Evolutionary conservation across 495 filamentous ascomycete species (phyloP).

Genomic region (Penicillium maclennaniae): DNA sequence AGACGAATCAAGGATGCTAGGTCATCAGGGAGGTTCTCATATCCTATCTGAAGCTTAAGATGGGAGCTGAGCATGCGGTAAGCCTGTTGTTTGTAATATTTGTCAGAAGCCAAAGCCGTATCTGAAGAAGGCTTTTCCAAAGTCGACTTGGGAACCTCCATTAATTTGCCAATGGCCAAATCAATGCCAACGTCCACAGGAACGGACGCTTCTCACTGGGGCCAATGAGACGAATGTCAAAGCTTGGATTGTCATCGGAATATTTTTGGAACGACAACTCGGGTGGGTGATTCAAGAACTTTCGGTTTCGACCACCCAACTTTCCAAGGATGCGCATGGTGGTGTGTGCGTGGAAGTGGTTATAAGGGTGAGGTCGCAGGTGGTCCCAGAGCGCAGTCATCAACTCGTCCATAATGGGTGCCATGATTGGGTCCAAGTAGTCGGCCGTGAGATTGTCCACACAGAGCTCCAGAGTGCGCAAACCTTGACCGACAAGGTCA

Average conservation of each 20-base stretch:
- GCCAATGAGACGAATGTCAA: slow-evolving; percentile 85
- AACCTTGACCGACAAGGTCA: slow-evolving; percentile 89
- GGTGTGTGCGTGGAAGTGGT: slow-evolving; percentile 94
- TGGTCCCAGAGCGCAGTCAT: slow-evolving; percentile 97
- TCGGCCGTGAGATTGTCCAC: slow-evolving; percentile 98
- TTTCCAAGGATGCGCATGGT: slow-evolving; percentile 99
- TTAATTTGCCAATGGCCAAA: slow-evolving; percentile 78
- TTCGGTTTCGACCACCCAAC: slow-evolving; percentile 89
- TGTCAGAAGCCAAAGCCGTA: slow-evolving; percentile 67
- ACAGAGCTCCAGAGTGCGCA: slow-evolving; percentile 91
- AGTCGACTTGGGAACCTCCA: slow-evolving; percentile 65
- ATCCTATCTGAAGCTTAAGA: slow-evolving; percentile 83
- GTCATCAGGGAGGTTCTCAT: slow-evolving; percentile 85
- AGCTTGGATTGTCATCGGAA: slow-evolving; percentile 78
- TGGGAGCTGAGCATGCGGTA: slow-evolving; percentile 81
- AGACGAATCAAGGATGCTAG: slow-evolving; percentile 77
- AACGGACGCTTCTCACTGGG: slow-evolving; percentile 84
- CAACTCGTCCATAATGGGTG: slow-evolving; percentile 94
- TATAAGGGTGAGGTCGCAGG: slow-evolving; percentile 85
- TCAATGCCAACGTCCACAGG: slow-evolving; percentile 79
- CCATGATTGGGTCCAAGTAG: slow-evolving; percentile 98
- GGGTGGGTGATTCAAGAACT: slow-evolving; percentile 86
- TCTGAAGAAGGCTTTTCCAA: neutral
- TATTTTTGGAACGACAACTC: slow-evolving; percentile 76
- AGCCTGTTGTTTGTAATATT: slow-evolving; percentile 90